Conservation (phyloP, 176 grass and related monocot species). For the Aegilops longissima region DNA sequence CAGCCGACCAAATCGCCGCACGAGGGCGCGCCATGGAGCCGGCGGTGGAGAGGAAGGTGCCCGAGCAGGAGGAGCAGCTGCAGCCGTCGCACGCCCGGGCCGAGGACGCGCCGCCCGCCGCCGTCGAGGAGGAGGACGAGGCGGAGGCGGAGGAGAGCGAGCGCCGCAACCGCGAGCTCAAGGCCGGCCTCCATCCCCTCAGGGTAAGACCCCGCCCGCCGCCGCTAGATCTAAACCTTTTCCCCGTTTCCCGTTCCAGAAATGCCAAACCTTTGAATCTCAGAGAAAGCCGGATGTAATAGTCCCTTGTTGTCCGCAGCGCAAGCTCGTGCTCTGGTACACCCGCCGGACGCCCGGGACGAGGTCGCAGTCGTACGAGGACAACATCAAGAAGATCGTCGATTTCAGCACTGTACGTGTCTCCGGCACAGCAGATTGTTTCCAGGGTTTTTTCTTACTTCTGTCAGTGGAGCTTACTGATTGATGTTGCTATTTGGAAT, state of each 20-base stretch:
- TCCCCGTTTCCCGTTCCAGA: background rate
- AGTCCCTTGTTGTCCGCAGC: conserved; percentile 34
- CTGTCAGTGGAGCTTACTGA: conserved; percentile 12
- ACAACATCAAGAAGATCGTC: conserved; percentile 91
- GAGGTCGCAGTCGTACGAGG: conserved; percentile 84
- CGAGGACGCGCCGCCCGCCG: conserved; percentile 1
- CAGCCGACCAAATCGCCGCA: conserved; percentile 27
- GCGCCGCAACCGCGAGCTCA: conserved; percentile 77
- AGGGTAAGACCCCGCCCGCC: conserved; percentile 55
- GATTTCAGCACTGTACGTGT: conserved; percentile 84
- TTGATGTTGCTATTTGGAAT: conserved; percentile 23
- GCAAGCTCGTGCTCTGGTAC: conserved; percentile 92
- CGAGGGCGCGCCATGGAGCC: conserved; percentile 23
- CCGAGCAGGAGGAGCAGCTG: conserved; percentile 46
- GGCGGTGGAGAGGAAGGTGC: conserved; percentile 35
- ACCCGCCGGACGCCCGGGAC: conserved; percentile 76
- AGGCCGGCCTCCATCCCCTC: conserved; percentile 82
- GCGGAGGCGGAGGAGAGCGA: conserved; percentile 64
- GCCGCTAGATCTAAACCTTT: conserved; percentile 31
- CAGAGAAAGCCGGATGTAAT: conserved; percentile 1
- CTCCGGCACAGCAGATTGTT: background rate
- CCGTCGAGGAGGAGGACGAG: conserved; percentile 40
- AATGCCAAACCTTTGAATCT: background rate
- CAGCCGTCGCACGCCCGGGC: conserved; percentile 28
- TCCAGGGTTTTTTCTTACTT: background rate